Base-by-base conservation (phyloP, 208 protist species). In the Trypanosomatidae sp. region DNA sequence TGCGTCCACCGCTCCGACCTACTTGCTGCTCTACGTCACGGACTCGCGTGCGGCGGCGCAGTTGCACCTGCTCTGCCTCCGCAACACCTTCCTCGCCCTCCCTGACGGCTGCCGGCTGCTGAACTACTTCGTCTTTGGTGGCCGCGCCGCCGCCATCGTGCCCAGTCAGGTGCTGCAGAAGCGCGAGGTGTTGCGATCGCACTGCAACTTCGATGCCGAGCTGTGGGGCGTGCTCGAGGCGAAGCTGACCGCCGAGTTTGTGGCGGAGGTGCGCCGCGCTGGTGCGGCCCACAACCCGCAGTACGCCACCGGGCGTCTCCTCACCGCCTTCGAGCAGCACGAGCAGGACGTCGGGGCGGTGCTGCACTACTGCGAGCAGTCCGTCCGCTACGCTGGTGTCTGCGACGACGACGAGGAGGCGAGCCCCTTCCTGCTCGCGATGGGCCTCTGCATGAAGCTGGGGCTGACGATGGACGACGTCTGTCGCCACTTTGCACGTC, bases 351-450 rank as follows among this genome's bases (percentile, higher is more conserved):
- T 93, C 33, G 66, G 83, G 71, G 83, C 81, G 66, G 59, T 94
- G 56, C 74, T 96, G 55, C 76, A 77, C 17, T 96, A 91, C 76
- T 87, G 83, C 66, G 91, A 94, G 70, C 53, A 78, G 50, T 56
- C 83, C 53, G 91, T 96, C 71, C 69, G 81, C 67, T 92, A 96
- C 70, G 88, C 84, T 19, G 91, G 87, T 22, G 85, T 93, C 44
- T 85, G 91, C 60, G 79, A 93, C 65, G 85, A 87, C 28, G 69
- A 87, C 36, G 92, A 88, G 46, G 81, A 84, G 59, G 86, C 92
- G 17, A 95, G 87, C 76, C 90, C 90, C 1, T 94, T 94, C 66
- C 73, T 94, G 8, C 6, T 87, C 13, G 86, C 90, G 28, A 85
- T 94, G 73, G 89, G 87, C 10, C 74, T 91, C 43, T 69, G 65